Evolutionary conservation across 1,284 basidiomycete genomes (phyloP).

Genomic region (Boletus nobilissimus): DNA sequence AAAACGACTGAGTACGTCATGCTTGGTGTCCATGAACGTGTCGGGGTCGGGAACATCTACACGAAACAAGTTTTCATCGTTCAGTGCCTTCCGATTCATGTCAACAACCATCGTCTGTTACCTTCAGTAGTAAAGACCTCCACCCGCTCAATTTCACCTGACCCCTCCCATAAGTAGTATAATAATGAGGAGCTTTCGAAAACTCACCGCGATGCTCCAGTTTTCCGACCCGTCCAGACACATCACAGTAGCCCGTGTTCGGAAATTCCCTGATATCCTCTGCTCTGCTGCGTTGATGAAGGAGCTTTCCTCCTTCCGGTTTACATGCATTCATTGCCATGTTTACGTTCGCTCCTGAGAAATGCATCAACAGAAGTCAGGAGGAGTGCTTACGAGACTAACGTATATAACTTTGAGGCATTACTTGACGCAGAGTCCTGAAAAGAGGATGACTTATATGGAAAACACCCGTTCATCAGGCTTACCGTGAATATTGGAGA

Average conservation of each 20-base stretch:
- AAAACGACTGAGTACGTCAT: constrained; percentile 73
- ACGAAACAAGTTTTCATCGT: not conserved
- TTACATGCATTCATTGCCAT: constrained; percentile 83
- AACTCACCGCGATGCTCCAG: constrained; percentile 67
- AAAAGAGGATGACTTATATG: not conserved
- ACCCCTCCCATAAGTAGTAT: not conserved
- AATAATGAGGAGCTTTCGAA: not conserved
- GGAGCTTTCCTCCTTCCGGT: constrained; percentile 70
- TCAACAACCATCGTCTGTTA: constrained; percentile 40
- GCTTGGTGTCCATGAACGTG: constrained; percentile 61
- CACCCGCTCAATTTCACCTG: constrained; percentile 71
- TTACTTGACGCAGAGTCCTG: constrained; percentile 52
- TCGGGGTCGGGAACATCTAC: constrained; percentile 65
- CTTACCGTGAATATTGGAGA: not conserved
- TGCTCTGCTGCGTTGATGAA: constrained; percentile 75
- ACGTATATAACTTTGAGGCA: constrained; percentile 72
- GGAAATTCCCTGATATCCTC: constrained; percentile 78
- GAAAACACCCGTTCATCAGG: not conserved
- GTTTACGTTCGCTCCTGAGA: constrained; percentile 71
- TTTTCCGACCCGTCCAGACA: constrained; percentile 74
- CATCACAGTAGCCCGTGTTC: constrained; percentile 86
- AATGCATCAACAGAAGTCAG: not conserved
- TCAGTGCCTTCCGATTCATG: not conserved
- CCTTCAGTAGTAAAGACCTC: constrained; percentile 78
- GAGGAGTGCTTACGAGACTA: constrained; percentile 22